phyloP scores from a whole-genome alignment of 495 filamentous ascomycete species.

The Xylaria venustula region DNA sequence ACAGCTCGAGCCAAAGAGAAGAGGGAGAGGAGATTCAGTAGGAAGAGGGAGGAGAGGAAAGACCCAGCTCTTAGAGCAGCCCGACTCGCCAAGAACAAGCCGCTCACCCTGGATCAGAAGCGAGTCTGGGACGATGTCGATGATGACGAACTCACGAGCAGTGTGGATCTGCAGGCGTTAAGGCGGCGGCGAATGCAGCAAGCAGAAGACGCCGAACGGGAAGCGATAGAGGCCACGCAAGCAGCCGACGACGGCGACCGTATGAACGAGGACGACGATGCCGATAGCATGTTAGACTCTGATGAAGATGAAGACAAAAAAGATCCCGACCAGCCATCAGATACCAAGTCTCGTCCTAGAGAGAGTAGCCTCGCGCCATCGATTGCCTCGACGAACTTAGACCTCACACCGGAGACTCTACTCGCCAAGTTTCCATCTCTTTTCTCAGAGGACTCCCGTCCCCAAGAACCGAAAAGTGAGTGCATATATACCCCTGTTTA shows the following conservation, averaged over 20 bases:
- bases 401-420: conserved; percentile 66
- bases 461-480: conserved; percentile 58
- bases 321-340: conserved; percentile 43
- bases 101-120: conserved; percentile 83
- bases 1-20: conserved; percentile 66
- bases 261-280: conserved; percentile 61
- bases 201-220: conserved; percentile 53
- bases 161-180: conserved; percentile 73
- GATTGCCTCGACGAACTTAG: conserved; percentile 65
- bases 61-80: conserved; percentile 73
- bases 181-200: conserved; percentile 59
- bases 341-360: conserved; percentile 38
- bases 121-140: conserved; percentile 91
- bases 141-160: conserved; percentile 70
- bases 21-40: conserved; percentile 71
- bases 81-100: conserved; percentile 73
- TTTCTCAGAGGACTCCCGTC: conserved; percentile 59
- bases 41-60: conserved; percentile 80
- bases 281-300: conserved; percentile 71
- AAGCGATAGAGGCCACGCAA: conserved; percentile 38
- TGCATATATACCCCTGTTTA: background rate
- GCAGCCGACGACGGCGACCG: conserved; percentile 36
- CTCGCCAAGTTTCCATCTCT: conserved; percentile 77
- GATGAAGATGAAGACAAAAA: conserved; percentile 44
- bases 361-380: conserved; percentile 49